Evolutionary conservation across 306 rosid genomes (phyloP).

Genomic region (Benincasa hispida): DNA sequence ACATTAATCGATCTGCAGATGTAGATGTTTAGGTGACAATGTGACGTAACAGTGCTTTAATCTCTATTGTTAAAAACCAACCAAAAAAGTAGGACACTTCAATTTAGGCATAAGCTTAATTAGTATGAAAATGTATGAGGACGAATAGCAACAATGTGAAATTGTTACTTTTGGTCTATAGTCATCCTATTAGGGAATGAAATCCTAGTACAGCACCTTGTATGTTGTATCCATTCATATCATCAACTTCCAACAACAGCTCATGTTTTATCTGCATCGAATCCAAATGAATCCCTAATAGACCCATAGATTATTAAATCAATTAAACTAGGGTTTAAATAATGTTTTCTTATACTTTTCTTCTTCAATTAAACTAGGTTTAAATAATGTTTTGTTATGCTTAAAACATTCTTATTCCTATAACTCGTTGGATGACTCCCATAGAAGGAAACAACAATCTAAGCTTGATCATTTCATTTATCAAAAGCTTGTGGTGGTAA

Average conservation of each 20-base stretch:
- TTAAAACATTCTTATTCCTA: not conserved
- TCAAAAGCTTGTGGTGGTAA: too few relatives aligned
- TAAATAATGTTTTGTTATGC: too few relatives aligned
- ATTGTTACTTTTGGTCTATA: not conserved
- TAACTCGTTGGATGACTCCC: not conserved
- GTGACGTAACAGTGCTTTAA: not conserved
- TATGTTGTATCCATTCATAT: not conserved
- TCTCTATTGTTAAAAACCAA: not conserved
- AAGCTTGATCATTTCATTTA: not conserved
- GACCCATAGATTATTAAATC: not conserved
- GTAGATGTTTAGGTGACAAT: not conserved
- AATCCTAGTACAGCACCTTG: not conserved
- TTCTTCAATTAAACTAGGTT: too few relatives aligned
- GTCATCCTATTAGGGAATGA: not conserved
- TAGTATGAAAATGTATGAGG: not conserved
- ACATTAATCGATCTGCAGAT: not conserved
- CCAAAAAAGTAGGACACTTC: not conserved
- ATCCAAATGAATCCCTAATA: not conserved
- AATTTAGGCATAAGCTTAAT: not conserved
- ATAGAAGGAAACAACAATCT: not conserved
- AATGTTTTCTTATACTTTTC: too few relatives aligned
- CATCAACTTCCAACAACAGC: not conserved
- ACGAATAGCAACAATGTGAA: not conserved
- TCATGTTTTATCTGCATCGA: not conserved
- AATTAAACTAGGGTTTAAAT: not conserved